phyloP scores from a whole-genome alignment of 495 filamentous ascomycete genomes.

The Pyrenula massariospora region DNA sequence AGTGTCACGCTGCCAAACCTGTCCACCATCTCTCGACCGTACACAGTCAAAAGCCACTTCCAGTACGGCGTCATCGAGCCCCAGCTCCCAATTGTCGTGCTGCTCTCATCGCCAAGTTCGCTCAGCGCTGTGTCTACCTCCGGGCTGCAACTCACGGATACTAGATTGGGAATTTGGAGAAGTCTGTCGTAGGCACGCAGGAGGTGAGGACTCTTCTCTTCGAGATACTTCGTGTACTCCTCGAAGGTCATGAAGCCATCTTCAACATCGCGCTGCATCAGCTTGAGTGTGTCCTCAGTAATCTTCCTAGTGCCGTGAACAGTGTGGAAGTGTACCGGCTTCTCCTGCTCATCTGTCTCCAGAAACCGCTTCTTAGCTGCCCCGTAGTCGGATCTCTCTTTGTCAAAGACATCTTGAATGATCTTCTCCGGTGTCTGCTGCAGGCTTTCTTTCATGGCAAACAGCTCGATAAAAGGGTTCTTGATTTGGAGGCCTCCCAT shows the following conservation, averaged over 20 bases:
- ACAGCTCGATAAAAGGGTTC: conserved; percentile 42
- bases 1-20: conserved; percentile 52
- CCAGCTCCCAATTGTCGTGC: conserved; percentile 18
- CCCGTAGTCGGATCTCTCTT: conserved; percentile 34
- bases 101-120: conserved; percentile 6
- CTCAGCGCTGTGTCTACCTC: conserved; percentile 14
- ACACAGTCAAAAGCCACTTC: conserved; percentile 50
- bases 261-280: conserved; percentile 8
- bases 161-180: conserved; percentile 23
- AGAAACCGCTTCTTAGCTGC: conserved; percentile 31
- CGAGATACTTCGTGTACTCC: conserved; percentile 39
- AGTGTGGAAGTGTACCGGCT: not conserved
- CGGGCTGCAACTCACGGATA: conserved; percentile 19
- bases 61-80: conserved; percentile 41
- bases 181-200: conserved; percentile 23
- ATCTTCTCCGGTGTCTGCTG: conserved; percentile 27
- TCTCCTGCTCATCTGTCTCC: conserved; percentile 6
- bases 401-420: conserved; percentile 31
- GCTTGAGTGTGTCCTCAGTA: not conserved
- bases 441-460: conserved; percentile 42
- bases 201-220: conserved; percentile 28
- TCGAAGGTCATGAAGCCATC: conserved; percentile 38
- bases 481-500: conserved; percentile 45
- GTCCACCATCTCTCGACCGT: conserved; percentile 44
- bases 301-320: not conserved